Conservation (phyloP, 306 rosid genomes). For the Castanopsis chinensis region DNA sequence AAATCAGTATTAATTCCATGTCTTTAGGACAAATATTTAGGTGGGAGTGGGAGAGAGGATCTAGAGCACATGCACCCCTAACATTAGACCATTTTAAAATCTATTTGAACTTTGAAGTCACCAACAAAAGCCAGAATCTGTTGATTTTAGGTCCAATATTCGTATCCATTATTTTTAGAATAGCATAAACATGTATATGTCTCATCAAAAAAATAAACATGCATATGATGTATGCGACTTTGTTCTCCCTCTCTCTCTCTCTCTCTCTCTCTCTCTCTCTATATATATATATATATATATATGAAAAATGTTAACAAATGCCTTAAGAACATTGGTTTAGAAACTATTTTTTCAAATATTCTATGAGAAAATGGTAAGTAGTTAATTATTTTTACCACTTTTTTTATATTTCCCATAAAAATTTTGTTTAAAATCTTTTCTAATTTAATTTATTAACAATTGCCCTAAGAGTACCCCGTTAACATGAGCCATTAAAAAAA, state of each 20-base stretch:
- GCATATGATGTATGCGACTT: neutral
- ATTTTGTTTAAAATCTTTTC: too few relatives aligned
- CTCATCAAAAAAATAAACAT: too few relatives aligned
- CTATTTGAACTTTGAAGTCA: neutral
- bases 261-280: too few relatives aligned
- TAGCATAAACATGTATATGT: neutral
- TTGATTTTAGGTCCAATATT: slow-evolving; percentile 26
- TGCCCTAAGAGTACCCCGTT: rapidly evolving
- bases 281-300: neutral
- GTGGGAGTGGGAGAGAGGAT: neutral
- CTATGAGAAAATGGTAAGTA: too few relatives aligned
- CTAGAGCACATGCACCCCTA: slow-evolving; percentile 10
- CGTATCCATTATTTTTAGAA: slow-evolving; percentile 18
- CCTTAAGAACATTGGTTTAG: rapidly evolving
- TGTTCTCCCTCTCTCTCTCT: neutral
- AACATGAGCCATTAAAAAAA: neutral
- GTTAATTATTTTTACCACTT: too few relatives aligned
- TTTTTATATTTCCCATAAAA: too few relatives aligned
- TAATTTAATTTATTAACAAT: too few relatives aligned
- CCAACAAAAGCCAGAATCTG: neutral
- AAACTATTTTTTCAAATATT: too few relatives aligned
- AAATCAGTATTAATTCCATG: neutral
- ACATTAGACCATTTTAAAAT: slow-evolving; percentile 4
- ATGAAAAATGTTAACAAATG: too few relatives aligned
- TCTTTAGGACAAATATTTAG: slow-evolving; percentile 6